Evolutionary conservation across 225 moss, liverwort and hornwort species (phyloP).

Genomic region (Marchantia polymorpha): DNA sequence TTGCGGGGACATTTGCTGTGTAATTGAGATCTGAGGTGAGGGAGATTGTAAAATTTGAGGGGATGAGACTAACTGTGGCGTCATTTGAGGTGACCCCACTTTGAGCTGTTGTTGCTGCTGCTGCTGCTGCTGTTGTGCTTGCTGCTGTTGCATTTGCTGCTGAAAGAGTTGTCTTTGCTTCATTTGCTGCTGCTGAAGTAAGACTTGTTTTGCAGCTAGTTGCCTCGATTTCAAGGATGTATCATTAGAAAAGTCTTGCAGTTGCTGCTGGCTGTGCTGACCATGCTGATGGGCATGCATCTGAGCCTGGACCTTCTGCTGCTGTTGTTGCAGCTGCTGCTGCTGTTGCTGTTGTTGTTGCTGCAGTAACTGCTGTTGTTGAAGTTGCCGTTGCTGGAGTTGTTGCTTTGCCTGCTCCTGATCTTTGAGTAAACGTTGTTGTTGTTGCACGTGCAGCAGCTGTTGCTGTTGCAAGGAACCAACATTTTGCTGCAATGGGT

Average conservation of each 20-base stretch:
- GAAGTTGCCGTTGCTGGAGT: constrained; percentile 62
- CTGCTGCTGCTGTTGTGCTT: constrained; percentile 40
- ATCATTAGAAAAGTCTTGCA: constrained; percentile 64
- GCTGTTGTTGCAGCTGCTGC: constrained; percentile 67
- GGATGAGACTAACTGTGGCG: constrained; percentile 78
- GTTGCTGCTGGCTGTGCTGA: constrained; percentile 49
- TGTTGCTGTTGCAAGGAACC: constrained; percentile 73
- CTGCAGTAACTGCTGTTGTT: constrained; percentile 37
- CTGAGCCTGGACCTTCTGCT: constrained; percentile 72
- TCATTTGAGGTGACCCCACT: constrained; percentile 55
- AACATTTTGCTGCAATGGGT: constrained; percentile 56
- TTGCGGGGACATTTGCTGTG: constrained; percentile 88
- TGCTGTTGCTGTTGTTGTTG: constrained; percentile 64
- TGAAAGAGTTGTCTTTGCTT: constrained; percentile 49
- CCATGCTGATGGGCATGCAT: constrained; percentile 62
- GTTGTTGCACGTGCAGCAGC: constrained; percentile 70
- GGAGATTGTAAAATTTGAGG: constrained; percentile 85
- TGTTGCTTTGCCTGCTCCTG: constrained; percentile 67
- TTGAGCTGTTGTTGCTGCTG: constrained; percentile 58
- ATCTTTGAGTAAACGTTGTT: constrained; percentile 68
- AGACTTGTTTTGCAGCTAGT: constrained; percentile 45
- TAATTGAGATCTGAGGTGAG: constrained; percentile 78
- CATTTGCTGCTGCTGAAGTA: constrained; percentile 66
- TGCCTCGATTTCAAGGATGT: constrained; percentile 66
- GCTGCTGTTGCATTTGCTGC: constrained; percentile 52